A percentile compares a stretch with the other conserved stretches of the same genome.
phyloP scores from a whole-genome alignment of 306 rosid genomes.

The Malus asiatica region DNA sequence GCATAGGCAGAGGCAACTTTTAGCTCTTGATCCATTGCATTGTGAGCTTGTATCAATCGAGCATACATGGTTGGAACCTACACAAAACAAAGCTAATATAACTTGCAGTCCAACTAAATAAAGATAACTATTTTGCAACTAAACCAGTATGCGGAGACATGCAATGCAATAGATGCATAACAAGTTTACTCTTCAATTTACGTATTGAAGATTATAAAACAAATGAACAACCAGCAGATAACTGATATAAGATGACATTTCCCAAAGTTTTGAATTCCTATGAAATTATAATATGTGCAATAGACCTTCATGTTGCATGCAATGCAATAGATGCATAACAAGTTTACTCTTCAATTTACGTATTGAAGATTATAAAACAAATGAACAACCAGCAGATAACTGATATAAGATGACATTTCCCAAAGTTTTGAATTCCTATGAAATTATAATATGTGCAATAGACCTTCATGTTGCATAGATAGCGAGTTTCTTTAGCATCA shows the following conservation, averaged over 20 bases:
- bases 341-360: not conserved
- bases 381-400: conserved; percentile 9
- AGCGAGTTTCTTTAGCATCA: not conserved
- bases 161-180: not conserved
- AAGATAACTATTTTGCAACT: not conserved
- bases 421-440: not conserved
- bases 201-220: not conserved
- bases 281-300: not conserved
- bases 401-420: conserved; percentile 1
- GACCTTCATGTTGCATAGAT: not conserved
- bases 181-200: not conserved
- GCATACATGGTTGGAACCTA: conserved; percentile 92
- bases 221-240: conserved; percentile 9
- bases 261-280: not conserved
- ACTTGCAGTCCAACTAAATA: conserved; percentile 4
- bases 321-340: not conserved
- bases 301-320: not conserved
- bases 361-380: not conserved
- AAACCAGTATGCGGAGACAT: not conserved
- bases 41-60: conserved; percentile 80
- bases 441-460: not conserved
- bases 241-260: conserved; percentile 3
- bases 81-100: conserved; percentile 18
- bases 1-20: conserved; percentile 69
- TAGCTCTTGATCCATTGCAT: conserved; percentile 70